These are phyloP conservation scores for Pyrus betulifolia DNA, from an alignment of 306 rosid species.

Conservation along the genomic window DNA sequence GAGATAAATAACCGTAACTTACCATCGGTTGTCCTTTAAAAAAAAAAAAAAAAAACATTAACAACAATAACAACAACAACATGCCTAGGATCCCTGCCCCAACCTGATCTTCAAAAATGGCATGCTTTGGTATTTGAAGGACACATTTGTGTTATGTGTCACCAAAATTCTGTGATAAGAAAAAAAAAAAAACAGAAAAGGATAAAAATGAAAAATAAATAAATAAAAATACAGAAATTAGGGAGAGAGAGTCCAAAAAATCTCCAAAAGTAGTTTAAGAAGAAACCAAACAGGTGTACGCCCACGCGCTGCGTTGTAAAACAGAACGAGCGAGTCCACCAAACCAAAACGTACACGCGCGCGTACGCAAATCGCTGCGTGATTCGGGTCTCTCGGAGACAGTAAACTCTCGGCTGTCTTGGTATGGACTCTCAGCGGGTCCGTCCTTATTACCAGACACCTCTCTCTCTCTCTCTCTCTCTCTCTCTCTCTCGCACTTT, in stretches of 20 bases:
- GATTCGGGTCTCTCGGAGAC: neutral
- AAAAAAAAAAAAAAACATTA: too few species aligned
- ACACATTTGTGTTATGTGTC: neutral
- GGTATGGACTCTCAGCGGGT: conserved; percentile 16
- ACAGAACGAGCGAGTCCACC: conserved; percentile 14
- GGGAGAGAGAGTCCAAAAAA: neutral
- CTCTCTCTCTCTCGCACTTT: conserved; percentile 26
- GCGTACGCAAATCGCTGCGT: conserved; percentile 6
- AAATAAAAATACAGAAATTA: neutral
- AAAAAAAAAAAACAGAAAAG: neutral
- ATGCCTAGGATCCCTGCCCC: neutral
- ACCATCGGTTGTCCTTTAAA: accelerated
- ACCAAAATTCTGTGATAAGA: neutral
- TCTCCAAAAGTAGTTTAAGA: conserved; percentile 20
- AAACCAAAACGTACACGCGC: neutral
- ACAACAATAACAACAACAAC: neutral
- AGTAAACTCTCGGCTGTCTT: conserved; percentile 16
- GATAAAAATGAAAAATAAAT: neutral
- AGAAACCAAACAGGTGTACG: conserved; percentile 20
- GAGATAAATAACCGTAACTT: accelerated
- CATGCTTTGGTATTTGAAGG: neutral
- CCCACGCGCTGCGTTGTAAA: conserved; percentile 22
- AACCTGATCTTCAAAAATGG: neutral
- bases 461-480: conserved; percentile 7
- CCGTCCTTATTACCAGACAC: neutral